Conservation (phyloP, 192 early-diverging fungal genomes). For the Coemansia sp. region DNA sequence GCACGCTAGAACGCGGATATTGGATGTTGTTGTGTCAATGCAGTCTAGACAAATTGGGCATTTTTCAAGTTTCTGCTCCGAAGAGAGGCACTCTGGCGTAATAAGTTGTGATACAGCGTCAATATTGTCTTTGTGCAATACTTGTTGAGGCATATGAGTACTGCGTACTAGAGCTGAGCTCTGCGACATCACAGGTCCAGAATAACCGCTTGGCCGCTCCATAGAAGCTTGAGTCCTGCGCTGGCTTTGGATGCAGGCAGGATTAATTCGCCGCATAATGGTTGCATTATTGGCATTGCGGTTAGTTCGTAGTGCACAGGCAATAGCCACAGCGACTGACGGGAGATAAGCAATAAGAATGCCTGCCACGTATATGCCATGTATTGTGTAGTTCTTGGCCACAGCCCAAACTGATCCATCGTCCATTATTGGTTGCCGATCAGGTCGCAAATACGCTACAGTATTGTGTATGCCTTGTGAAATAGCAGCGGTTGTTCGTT, state of each 20-base stretch:
- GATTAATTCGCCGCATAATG: neutral
- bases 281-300: neutral
- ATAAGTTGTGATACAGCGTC: slow-evolving; percentile 19
- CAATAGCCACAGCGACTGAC: neutral
- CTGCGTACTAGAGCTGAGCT: neutral
- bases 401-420: neutral
- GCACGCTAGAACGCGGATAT: slow-evolving; percentile 37
- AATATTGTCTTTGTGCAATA: slow-evolving; percentile 7
- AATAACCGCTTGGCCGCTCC: neutral
- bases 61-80: neutral
- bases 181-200: neutral
- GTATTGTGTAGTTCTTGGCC: neutral
- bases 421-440: neutral
- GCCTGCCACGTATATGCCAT: neutral
- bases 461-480: neutral
- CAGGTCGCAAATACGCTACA: neutral
- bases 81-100: neutral
- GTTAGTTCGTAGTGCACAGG: neutral
- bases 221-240: neutral
- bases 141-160: neutral
- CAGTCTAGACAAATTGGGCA: slow-evolving; percentile 42
- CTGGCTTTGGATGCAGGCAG: neutral
- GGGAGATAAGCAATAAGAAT: neutral
- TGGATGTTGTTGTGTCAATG: neutral
- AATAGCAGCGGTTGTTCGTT: neutral